Base-by-base conservation (phyloP, 345 rosid species). In the Triadica sebifera region DNA sequence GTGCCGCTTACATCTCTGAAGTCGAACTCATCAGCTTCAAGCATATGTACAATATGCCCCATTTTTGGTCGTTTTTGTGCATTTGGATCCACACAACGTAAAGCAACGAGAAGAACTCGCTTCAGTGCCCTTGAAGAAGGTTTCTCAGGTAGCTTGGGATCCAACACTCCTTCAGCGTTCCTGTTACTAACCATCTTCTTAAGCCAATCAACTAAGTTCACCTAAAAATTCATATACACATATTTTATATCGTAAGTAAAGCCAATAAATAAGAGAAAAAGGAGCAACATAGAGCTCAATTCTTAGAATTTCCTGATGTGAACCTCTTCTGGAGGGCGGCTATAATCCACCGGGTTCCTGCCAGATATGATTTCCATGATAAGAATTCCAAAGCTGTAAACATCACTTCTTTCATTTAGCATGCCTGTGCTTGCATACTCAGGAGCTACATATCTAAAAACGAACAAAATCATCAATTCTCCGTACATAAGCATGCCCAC, bases 351-450 rank as follows among this genome's bases (percentile, higher is more conserved):
- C 0, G 98, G 98, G 72, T 89, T 94, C 78, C 98, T 80, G 41
- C 96, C 98, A 0, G 98, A 85, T 52, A 94, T 81, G 12, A 91
- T 76, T 85, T 94, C 98, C 98, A 94, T 90, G 12, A 94, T 80
- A 77, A 94, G 83, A 76, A 94, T 86, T 12, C 98, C 98, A 17
- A 94, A 94, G 73, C 98, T 88, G 65, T 90, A 94, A 62, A 87
- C 85, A 70, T 94, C 98, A 68, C 77, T 80, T n/a, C 80, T 80
- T 68, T 80, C 83, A 55, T 80, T 80, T 47, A 80, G 50, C 83
- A 91, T 94, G 22, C 97, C 98, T 0, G 97, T 90, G 81, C 98
- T 89, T 29, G 97, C 98, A 78, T 94, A 94, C 75, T 94, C 98
- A 13, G 98, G 98, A 73, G 98, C 93, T 61, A 94, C 98, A 74